Evolutionary conservation across 2,329 filamentous ascomycete species (phyloP).

Genomic region (Orbilia javanica): DNA sequence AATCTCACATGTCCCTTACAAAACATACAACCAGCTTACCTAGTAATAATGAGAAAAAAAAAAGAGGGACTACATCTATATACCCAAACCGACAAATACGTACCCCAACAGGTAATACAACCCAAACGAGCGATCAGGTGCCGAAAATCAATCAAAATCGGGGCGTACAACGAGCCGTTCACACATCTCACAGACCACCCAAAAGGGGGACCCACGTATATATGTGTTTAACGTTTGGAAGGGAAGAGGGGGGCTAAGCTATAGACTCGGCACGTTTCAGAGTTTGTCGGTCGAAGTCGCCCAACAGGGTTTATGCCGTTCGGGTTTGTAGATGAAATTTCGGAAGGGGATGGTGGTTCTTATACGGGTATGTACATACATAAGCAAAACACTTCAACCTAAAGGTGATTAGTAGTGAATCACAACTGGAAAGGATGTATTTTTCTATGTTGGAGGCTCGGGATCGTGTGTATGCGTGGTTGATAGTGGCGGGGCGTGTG

Average conservation of each 20-base stretch:
- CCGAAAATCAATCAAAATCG: background rate
- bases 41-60: no score
- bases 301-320: conserved; percentile 1
- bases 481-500: no score
- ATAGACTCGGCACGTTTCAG: conserved; percentile 10
- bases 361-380: no score
- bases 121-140: background rate
- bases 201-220: background rate
- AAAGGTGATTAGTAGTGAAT: background rate
- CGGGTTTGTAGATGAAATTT: background rate
- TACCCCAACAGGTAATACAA: background rate
- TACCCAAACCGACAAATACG: background rate
- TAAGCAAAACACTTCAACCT: no score
- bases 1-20: background rate
- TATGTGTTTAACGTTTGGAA: no score
- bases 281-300: background rate
- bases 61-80: background rate
- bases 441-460: background rate
- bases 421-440: background rate
- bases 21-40: background rate
- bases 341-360: background rate
- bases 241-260: no score
- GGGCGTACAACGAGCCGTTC: background rate
- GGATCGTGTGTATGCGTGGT: no score
- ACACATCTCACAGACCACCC: background rate